Evolutionary conservation across 2,329 filamentous ascomycete species (phyloP).

Genomic region (Xylariaceae sp.): DNA sequence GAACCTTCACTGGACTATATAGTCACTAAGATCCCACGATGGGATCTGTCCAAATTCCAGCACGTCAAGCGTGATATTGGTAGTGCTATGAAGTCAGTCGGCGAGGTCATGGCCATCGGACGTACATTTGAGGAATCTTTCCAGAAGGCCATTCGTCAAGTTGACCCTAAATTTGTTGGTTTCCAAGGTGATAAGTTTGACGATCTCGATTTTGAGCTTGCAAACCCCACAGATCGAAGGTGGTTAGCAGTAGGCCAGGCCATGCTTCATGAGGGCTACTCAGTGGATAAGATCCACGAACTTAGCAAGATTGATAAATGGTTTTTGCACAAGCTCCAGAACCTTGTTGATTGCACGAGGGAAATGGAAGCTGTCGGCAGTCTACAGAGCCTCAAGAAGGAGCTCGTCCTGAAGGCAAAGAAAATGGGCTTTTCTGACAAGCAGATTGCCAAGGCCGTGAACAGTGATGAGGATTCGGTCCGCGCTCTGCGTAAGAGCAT

Average conservation of each 20-base stretch:
- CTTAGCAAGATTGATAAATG: slow-evolving; percentile 99
- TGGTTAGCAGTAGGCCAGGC: slow-evolving; percentile 98
- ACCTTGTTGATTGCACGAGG: slow-evolving; percentile 86
- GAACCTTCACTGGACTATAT: slow-evolving; percentile 97
- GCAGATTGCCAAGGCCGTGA: slow-evolving; percentile 85
- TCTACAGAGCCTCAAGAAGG: slow-evolving; percentile 80
- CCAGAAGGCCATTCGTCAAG: slow-evolving; percentile 97
- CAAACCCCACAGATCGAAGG: slow-evolving; percentile 91
- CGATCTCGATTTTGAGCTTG: slow-evolving; percentile 81
- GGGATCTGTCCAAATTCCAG: slow-evolving; percentile 98
- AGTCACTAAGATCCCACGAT: slow-evolving; percentile 96
- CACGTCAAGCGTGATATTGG: slow-evolving; percentile 97
- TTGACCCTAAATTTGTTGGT: slow-evolving; percentile 86
- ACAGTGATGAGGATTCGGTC: slow-evolving; percentile 83
- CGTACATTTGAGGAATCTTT: slow-evolving; percentile 98
- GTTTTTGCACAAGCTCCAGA: slow-evolving; percentile 98
- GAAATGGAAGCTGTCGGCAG: slow-evolving; percentile 82
- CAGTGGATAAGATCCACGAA: slow-evolving; percentile 86
- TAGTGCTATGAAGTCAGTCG: slow-evolving; percentile 97
- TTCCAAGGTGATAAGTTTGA: slow-evolving; percentile 96
- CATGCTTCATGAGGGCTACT: slow-evolving; percentile 95
- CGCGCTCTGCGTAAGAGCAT: slow-evolving; percentile 80
- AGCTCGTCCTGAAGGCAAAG: slow-evolving; percentile 86
- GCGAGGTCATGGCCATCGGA: slow-evolving; percentile 98
- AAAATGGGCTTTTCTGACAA: slow-evolving; percentile 96